Evolutionary conservation across 805 yeast genomes (phyloP), one percentile per base, ranked within the genome.

Genomic region (Metschnikowia picachoensis): DNA sequence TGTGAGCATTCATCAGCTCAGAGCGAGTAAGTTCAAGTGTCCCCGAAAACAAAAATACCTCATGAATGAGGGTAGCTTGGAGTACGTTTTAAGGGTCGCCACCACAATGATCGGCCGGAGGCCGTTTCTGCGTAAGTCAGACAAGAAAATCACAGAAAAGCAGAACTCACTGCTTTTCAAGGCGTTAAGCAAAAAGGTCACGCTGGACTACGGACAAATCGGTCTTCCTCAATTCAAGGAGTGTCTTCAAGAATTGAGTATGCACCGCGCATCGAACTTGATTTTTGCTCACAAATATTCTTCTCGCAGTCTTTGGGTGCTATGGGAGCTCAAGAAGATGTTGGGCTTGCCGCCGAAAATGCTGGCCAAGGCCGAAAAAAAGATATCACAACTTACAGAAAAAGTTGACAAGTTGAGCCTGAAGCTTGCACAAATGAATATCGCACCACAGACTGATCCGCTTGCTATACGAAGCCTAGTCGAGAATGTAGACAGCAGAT

Each of bases 281-380:
- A 60, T 67, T 9, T 65, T 69, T 56, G 73, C 72, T 0, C 20
- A 53, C 25, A 58, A 52, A 33, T 66, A 59, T 44, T 64, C 70
- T 6, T 45, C 47, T 27, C 47, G 47, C 25, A 44, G 65, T 9
- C 47, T 64, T 25, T 59, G 60, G 57, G 56, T 67, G 6, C 52
- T 51, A 32, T 66, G 70, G 69, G 68, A 67, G 39, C 48, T 70
- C 10, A 60, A 58, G 30, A 53, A 46, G 15, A 20, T 66, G 39
- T 32, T 66, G 10, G 72, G 72, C 1, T 55, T 61, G 27, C 33
- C 53, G 4, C 37, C 34, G 5, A n/a, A 39, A 16, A 6, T 38
- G 31, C 42, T 35, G 35, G 35, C 29, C 2, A 30, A 33, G 12
- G 27, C 25, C 14, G 46, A 37, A 14, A 37, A 40, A 31, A 20